These are phyloP conservation scores for Guadua angustifolia DNA, from an alignment of 176 grass and related monocot species.

Conservation along the genomic window DNA sequence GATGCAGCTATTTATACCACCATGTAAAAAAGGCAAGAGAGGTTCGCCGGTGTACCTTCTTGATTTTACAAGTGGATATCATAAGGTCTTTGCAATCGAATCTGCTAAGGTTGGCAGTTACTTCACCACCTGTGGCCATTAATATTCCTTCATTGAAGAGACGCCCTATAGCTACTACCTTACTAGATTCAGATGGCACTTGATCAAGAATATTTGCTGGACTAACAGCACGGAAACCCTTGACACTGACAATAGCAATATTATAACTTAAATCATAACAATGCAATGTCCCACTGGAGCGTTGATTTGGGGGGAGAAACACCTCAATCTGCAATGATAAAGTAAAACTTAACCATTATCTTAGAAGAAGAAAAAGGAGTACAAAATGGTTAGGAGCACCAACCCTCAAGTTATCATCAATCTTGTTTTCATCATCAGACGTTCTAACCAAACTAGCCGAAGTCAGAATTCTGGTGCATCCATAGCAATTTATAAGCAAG, in stretches of 20 bases:
- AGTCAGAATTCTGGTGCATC: constrained; percentile 15
- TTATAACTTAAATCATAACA: neutral
- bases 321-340: constrained; percentile 7
- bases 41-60: neutral
- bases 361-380: neutral
- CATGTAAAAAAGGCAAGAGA: neutral
- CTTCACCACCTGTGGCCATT: neutral
- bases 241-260: constrained; percentile 9
- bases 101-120: neutral
- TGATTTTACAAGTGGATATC: neutral
- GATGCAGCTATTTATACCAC: neutral
- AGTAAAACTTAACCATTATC: constrained; percentile 11
- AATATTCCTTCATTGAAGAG: too few relatives aligned
- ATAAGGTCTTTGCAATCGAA: neutral
- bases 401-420: constrained; percentile 12
- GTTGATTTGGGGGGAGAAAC: neutral
- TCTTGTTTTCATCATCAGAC: constrained; percentile 1
- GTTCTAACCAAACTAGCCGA: constrained; percentile 33
- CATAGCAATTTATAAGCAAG: neutral
- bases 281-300: neutral
- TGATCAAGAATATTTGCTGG: neutral
- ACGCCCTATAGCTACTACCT: too few relatives aligned
- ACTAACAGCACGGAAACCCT: neutral
- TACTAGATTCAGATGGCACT: neutral
- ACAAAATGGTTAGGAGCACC: neutral